phyloP scores from a whole-genome alignment of 352 stramenopile species.

The Globisporangium yorkense region DNA sequence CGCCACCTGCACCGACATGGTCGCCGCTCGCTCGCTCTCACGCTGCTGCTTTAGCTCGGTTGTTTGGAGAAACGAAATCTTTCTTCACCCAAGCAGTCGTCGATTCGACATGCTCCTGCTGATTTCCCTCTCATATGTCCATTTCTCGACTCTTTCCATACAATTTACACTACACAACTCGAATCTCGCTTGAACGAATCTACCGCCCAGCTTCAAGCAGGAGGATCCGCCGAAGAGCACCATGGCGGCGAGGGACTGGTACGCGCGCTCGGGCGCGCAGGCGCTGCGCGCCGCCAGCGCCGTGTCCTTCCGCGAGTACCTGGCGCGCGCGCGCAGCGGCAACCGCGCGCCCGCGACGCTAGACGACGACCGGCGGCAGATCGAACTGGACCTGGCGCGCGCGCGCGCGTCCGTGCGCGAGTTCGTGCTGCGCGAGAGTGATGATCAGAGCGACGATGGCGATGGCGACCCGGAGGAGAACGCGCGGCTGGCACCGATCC shows the following conservation, averaged over 20 bases:
- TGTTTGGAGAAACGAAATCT: too few species aligned
- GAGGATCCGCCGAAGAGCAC: background rate
- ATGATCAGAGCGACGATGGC: slow-evolving; percentile 3
- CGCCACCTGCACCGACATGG: slow-evolving; percentile 52
- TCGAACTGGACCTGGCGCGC: slow-evolving; percentile 63
- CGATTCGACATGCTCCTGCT: too few species aligned
- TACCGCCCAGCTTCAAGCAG: background rate
- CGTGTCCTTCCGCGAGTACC: slow-evolving; percentile 39
- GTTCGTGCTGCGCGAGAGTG: slow-evolving; percentile 29
- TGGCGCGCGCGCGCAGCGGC: slow-evolving; percentile 18
- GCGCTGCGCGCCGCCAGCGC: slow-evolving; percentile 27
- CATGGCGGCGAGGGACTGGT: slow-evolving; percentile 30
- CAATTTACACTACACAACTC: too few species aligned
- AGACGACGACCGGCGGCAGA: slow-evolving; percentile 60
- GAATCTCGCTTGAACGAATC: too few species aligned
- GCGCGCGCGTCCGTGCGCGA: slow-evolving; percentile 45
- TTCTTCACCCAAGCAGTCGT: background rate
- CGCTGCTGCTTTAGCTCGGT: too few species aligned
- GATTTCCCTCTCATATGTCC: too few species aligned
- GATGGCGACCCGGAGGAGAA: slow-evolving; percentile 21
- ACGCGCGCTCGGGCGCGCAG: slow-evolving; percentile 28
- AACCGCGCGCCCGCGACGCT: slow-evolving; percentile 20
- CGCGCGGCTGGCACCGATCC: slow-evolving; percentile 21
- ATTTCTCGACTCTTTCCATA: too few species aligned
- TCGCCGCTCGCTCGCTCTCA: background rate